phyloP scores from a whole-genome alignment of 1,284 basidiomycete species.

The Ganoderma boninense region DNA sequence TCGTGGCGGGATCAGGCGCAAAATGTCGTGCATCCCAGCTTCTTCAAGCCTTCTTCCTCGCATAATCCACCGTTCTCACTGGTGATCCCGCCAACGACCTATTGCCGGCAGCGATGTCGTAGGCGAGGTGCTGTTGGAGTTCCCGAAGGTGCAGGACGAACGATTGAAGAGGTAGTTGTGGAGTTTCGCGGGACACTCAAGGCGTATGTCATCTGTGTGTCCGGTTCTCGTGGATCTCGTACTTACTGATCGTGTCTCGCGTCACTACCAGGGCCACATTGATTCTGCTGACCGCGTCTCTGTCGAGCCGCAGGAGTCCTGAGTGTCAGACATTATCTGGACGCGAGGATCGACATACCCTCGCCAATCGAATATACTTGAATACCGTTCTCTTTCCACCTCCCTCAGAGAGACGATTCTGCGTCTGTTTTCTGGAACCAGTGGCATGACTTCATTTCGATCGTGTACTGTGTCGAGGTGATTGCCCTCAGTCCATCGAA shows the following conservation, averaged over 20 bases:
- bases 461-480: background rate
- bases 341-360: background rate
- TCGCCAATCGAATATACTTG: background rate
- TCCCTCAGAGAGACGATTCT: background rate
- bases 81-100: background rate
- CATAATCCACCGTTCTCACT: background rate
- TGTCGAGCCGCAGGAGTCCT: background rate
- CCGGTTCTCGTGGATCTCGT: background rate
- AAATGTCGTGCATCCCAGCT: background rate
- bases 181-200: background rate
- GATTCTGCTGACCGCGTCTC: background rate
- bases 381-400: background rate
- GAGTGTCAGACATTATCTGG: background rate
- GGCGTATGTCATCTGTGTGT: background rate
- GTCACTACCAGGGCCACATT: background rate
- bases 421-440: background rate
- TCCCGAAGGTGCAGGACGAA: background rate
- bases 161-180: background rate
- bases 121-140: background rate
- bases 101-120: background rate
- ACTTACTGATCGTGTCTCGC: background rate
- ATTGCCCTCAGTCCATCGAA: background rate
- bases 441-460: background rate
- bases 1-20: background rate
- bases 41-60: background rate